These are phyloP conservation scores for Biscutella auriculata DNA, from an alignment of 441 rosid species.

Conservation along the genomic window DNA sequence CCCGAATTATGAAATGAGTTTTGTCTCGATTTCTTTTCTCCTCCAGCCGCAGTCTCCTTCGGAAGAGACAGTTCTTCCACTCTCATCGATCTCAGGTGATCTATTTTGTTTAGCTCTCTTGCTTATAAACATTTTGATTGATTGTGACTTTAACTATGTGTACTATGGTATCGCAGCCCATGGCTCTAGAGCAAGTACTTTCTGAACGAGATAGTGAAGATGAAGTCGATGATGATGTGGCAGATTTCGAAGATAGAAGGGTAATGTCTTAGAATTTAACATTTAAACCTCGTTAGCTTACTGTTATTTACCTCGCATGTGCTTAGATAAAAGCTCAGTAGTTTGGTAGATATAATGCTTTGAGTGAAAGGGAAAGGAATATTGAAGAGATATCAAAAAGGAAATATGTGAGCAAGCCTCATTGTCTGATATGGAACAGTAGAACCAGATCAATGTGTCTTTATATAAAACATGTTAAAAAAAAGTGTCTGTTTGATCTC, in stretches of 20 bases:
- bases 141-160: constrained; percentile 6
- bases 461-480: not conserved
- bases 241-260: constrained; percentile 95
- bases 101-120: not conserved
- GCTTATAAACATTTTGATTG: not conserved
- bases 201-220: constrained; percentile 94
- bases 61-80: constrained; percentile 88
- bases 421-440: not conserved
- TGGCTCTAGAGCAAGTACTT: constrained; percentile 79
- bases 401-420: constrained; percentile 6
- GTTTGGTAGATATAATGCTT: constrained; percentile 5
- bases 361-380: not conserved
- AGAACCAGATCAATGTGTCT: not conserved
- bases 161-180: constrained; percentile 54
- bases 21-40: constrained; percentile 18
- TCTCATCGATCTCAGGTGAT: constrained; percentile 98
- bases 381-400: not conserved
- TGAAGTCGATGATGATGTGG: constrained; percentile 97
- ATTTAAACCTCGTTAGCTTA: not conserved
- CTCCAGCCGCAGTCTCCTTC: constrained; percentile 72
- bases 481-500: not conserved
- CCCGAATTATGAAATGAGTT: not conserved
- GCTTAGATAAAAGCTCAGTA: not conserved
- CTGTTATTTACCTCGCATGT: not conserved
- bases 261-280: constrained; percentile 32